Evolutionary conservation across 192 early-diverging fungal species (phyloP), one percentile per base, ranked within the genome.

Genomic region (Dissophora globulifera): DNA sequence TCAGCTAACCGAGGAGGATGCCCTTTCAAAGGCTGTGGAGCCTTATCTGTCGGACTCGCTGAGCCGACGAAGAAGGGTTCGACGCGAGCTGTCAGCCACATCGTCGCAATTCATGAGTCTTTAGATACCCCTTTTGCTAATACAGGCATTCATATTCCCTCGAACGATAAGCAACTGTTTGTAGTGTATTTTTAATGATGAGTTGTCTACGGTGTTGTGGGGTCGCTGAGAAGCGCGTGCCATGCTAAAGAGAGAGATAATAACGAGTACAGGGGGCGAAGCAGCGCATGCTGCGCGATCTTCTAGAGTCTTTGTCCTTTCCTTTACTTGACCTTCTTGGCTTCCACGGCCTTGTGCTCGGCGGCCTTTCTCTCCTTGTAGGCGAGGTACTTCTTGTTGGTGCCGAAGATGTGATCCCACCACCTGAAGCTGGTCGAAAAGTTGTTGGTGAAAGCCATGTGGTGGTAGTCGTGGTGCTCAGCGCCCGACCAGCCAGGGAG

Each of bases 391-490:
- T 90, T 93, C 38, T 79, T 75, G 81, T 95, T 93, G 25, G 94
- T 97, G 31, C 94, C 95, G 79, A 92, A 89, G 35, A 93, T 67
- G 49, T 89, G 85, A 86, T 97, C 95, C 94, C 94, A 95, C 88
- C 90, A 92, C 40, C 94, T 83, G 89, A 97, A 97, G 48, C 87
- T 89, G 46, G 91, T 90, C 19, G 91, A 88, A 69, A 92, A 94
- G 85, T 90, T 92, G 62, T 88, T 90, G 38, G 90, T 84, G 68
- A 93, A 92, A 17, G 88, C 85, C 66, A 86, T 84, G 79, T 98
- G 96, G 78, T 98, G 96, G 78, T 91, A 94, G 74, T 98, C 96
- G 70, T 98, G 96, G 79, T 94, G 95, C 62, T 95, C 93, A 15
- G 93, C 87, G 13, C 94, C 94, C 2, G 93, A 93, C 94, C 95